Percentiles rank a stretch among this genome's conserved stretches.
Evolutionary conservation across 2,329 filamentous ascomycete genomes (phyloP).

Genomic region (Aschersonia sp.): DNA sequence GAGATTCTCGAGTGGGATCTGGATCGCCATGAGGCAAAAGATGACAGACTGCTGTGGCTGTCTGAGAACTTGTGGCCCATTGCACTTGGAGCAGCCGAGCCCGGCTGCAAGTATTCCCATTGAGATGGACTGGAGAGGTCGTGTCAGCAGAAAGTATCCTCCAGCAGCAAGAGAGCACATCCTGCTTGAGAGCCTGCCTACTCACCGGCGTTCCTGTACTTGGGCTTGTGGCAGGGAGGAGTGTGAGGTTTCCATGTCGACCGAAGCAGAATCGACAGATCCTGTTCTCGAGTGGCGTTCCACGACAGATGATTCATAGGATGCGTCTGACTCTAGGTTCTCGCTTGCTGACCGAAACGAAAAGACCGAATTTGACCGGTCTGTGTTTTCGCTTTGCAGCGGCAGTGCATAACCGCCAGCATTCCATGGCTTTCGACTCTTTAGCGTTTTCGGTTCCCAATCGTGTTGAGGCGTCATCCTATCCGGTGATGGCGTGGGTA

Average conservation of each 20-base stretch:
- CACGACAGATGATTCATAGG: slow-evolving; percentile 6
- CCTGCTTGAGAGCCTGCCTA: not conserved
- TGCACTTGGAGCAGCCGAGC: slow-evolving; percentile 1
- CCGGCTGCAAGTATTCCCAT: slow-evolving; percentile 2
- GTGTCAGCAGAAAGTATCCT: not conserved
- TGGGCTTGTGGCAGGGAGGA: not conserved
- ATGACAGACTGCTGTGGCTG: slow-evolving; percentile 37
- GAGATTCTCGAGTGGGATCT: slow-evolving; percentile 36
- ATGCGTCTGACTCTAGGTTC: slow-evolving; percentile 8
- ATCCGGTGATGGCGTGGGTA: slow-evolving; percentile 20
- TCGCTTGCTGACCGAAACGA: slow-evolving; percentile 11
- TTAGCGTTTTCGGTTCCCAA: slow-evolving; percentile 9
- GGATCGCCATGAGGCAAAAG: slow-evolving; percentile 31
- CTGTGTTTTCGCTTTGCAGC: slow-evolving; percentile 22
- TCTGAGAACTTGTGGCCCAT: slow-evolving; percentile 23
- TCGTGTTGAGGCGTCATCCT: slow-evolving; percentile 10
- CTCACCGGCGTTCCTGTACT: slow-evolving; percentile 2
- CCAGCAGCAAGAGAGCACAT: no score
- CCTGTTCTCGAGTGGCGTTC: slow-evolving; percentile 14
- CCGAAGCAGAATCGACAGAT: slow-evolving; percentile 14
- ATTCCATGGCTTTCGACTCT: slow-evolving; percentile 33
- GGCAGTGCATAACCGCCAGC: slow-evolving; percentile 34
- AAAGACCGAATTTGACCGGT: slow-evolving; percentile 9
- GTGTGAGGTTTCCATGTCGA: slow-evolving; percentile 4
- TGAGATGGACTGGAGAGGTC: slow-evolving; percentile 1